Conservation (phyloP, 768 basidiomycete genomes). For the Amanita brunnescens region DNA sequence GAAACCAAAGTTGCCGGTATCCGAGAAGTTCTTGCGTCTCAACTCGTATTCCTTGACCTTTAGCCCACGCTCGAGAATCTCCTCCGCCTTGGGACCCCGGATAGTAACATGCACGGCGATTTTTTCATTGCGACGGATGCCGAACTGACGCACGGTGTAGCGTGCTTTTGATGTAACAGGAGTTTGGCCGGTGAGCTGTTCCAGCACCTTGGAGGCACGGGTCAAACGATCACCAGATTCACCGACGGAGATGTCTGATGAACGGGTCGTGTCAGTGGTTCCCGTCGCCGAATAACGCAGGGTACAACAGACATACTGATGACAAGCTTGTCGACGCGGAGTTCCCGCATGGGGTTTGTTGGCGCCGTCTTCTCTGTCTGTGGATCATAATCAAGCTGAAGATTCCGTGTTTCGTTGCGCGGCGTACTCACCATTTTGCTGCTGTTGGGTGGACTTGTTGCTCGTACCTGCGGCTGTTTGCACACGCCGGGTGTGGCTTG, state of each 20-base stretch:
- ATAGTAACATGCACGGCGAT: constrained; percentile 99
- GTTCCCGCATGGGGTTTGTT: constrained; percentile 93
- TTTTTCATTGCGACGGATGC: constrained; percentile 99
- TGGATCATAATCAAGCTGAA: neutral
- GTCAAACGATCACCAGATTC: constrained; percentile 99
- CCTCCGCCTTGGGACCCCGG: constrained; percentile 98
- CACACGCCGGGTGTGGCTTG: constrained; percentile 25
- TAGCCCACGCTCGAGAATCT: constrained; percentile 96
- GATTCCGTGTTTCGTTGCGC: neutral
- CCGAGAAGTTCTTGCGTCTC: constrained; percentile 93
- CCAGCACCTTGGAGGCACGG: constrained; percentile 97
- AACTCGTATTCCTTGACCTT: constrained; percentile 99
- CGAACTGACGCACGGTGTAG: constrained; percentile 98
- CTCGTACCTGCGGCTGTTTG: constrained; percentile 25
- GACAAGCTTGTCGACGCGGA: constrained; percentile 95
- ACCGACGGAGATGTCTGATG: constrained; percentile 95
- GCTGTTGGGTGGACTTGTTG: constrained; percentile 26
- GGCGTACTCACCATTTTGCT: constrained; percentile 33
- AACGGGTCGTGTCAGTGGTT: constrained; percentile 7
- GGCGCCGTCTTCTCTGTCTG: constrained; percentile 88
- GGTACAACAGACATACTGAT: constrained; percentile 69
- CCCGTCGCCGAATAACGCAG: constrained; percentile 5
- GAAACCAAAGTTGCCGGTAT: constrained; percentile 99
- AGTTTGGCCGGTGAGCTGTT: constrained; percentile 98
- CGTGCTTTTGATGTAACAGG: constrained; percentile 99